Evolutionary conservation across 2,329 filamentous ascomycete genomes (phyloP), one percentile per base, ranked within the genome.

Genomic region (Scolecobasidium constrictum): DNA sequence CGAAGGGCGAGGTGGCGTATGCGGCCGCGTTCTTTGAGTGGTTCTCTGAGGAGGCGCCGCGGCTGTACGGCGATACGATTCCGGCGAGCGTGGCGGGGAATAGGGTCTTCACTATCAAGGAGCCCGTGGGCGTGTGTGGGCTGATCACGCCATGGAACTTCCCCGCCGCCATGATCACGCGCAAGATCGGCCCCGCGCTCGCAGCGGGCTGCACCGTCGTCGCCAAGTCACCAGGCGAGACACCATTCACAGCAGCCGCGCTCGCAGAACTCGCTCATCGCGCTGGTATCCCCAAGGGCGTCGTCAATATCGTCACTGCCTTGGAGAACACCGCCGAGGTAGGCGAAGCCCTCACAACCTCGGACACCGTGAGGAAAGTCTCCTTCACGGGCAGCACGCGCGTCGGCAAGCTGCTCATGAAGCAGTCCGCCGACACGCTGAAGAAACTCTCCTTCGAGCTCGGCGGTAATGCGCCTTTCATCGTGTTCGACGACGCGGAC

Each of bases 151-250:
- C 86, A 60, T 76, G 54, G 48, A 93, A 94, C 64, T 93, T 93
- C 55, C 66, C 66, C 4, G 65, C 65, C 3, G 67, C 66, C 13
- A 69, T 69, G 66, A 64, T 68, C 4, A 70, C 67, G 18, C 59
- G 67, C 40, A 71, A 71, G 51, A 68, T 71, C 40, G 67, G 66
- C 3, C 67, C 85, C 2, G 84, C 83, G 6, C 71, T 96, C 44
- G 92, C 92, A 15, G 88, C 87, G n/a, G 92, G 92, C 46, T 96
- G 90, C 66, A 94, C 90, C 0, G 84, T 94, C 2, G 88, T 96
- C 2, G 81, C 80, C 54, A 98, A 98, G 63, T 83, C 87, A 13
- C 88, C 90, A 1, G 81, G 81, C 38, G 90, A 96, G 68, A 95
- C 92, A 1, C 92, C 90, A 0, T 92, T 90, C 59, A 94, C 88